Base-by-base conservation (phyloP, 2,329 filamentous ascomycete genomes). In the Trichoderma sp. region DNA sequence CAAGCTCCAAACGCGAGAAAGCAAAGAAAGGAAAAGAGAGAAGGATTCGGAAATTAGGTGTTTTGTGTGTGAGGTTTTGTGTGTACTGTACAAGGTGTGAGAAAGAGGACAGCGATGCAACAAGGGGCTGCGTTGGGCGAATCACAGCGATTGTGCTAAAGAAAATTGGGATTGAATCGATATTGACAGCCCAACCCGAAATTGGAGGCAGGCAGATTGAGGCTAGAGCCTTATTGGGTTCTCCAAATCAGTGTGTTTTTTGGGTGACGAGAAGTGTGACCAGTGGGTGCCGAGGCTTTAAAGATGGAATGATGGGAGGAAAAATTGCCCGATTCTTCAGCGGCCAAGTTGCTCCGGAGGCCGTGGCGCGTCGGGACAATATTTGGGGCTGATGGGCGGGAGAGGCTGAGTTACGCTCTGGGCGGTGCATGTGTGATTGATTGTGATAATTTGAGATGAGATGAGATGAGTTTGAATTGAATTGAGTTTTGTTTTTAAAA, bases 81-180 rank as follows among this genome's bases (percentile, higher is more conserved):
- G 38, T 24, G n/a, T 41, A 8, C 6, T 18, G 38, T 33, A 33
- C 16, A n/a, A n/a, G 59, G 62, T 64, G 62, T 66, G 27, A 27
- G 35, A 66, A 67, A 67, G 64, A 67, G 64, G 64, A 67, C 64
- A 67, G 64, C 64, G 38, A 67, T 67, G 64, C 64, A 67, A 67
- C 64, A 67, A 67, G 35, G 63, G 24, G 14, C 21, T 62, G 8
- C 18, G 33, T 6, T 21, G 63, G 63, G 35, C 63, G 63, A 65
- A 65, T 65, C 63, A 65, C 21, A 65, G 33, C 16, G n/a, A 18
- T 12, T 65, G 33, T 41, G 63, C 63, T 41, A 27, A 65, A 41
- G 63, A 41, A 41, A 16, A 65, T 24, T 9, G 35, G 16, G 14
- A 27, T 65, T 27, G 62, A 21, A 41, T 45, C 41, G 21, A 12